Conservation (phyloP, 306 rosid genomes). For the Trifolium dubium region DNA sequence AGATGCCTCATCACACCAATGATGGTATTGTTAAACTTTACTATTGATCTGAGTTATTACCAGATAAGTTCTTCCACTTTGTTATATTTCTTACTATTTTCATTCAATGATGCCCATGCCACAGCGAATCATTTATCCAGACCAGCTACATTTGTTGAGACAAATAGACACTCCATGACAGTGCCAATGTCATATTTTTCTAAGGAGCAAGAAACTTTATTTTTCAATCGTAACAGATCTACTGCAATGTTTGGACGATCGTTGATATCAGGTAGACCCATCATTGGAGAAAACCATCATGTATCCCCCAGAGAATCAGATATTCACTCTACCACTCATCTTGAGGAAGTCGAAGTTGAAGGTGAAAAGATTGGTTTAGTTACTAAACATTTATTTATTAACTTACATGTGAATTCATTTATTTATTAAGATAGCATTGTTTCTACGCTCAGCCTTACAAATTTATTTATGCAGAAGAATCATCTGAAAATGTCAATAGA, state of each 20-base stretch:
- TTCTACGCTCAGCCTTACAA: background rate
- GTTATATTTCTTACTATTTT: background rate
- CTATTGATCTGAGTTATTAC: slow-evolving; percentile 10
- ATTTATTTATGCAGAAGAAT: too few species aligned
- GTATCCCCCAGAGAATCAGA: background rate
- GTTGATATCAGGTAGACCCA: background rate
- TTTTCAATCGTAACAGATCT: background rate
- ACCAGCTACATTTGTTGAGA: background rate
- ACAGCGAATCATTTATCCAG: slow-evolving; percentile 13
- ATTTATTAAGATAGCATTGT: background rate
- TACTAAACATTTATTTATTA: background rate
- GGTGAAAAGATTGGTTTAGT: slow-evolving; percentile 2
- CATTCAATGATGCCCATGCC: background rate
- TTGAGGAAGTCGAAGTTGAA: background rate
- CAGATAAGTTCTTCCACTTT: background rate
- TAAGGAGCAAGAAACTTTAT: slow-evolving; percentile 15
- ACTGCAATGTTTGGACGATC: background rate
- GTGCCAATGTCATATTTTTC: background rate
- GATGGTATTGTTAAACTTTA: slow-evolving; percentile 7
- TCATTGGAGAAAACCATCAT: background rate
- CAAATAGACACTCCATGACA: background rate
- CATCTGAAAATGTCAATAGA: too few species aligned
- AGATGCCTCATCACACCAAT: background rate
- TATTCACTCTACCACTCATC: background rate
- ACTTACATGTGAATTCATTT: background rate